Percentiles rank a stretch among this genome's conserved stretches.
Evolutionary conservation across 345 rosid genomes (phyloP).

Genomic region (Dimocarpus longan): DNA sequence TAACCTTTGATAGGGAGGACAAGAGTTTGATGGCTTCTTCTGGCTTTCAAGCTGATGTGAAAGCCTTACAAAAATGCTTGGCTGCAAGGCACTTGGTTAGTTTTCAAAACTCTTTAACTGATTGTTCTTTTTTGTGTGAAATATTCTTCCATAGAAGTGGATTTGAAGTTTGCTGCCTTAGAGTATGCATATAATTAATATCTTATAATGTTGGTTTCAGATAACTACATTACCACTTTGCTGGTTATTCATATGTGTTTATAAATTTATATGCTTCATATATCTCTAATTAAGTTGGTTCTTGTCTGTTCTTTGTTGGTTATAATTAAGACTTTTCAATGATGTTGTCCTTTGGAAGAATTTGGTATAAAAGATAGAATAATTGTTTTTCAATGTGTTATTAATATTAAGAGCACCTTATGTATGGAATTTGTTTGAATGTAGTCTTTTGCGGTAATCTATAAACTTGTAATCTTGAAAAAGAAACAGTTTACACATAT

Average conservation of each 20-base stretch:
- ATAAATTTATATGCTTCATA: neutral
- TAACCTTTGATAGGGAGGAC: slow-evolving; percentile 62
- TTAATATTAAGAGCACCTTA: neutral
- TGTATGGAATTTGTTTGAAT: neutral
- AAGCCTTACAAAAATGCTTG: slow-evolving; percentile 83
- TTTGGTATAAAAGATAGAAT: neutral
- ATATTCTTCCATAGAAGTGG: neutral
- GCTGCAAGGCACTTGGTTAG: slow-evolving; percentile 91
- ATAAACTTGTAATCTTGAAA: neutral
- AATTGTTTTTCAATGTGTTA: neutral
- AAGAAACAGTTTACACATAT: neutral
- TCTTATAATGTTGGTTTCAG: neutral
- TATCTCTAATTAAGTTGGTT: neutral
- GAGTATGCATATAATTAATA: neutral
- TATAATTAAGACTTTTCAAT: neutral
- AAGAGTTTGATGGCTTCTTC: slow-evolving; percentile 87
- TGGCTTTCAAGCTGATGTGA: slow-evolving; percentile 97
- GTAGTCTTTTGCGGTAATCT: neutral
- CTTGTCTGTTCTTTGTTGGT: neutral
- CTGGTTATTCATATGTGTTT: neutral
- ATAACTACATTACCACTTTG: neutral
- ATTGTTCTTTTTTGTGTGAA: neutral
- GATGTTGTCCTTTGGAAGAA: neutral
- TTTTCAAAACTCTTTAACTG: slow-evolving; percentile 8
- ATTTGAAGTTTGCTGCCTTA: neutral